Evolutionary conservation across 768 basidiomycete species (phyloP).

Genomic region (Punctularia strigosozonata): DNA sequence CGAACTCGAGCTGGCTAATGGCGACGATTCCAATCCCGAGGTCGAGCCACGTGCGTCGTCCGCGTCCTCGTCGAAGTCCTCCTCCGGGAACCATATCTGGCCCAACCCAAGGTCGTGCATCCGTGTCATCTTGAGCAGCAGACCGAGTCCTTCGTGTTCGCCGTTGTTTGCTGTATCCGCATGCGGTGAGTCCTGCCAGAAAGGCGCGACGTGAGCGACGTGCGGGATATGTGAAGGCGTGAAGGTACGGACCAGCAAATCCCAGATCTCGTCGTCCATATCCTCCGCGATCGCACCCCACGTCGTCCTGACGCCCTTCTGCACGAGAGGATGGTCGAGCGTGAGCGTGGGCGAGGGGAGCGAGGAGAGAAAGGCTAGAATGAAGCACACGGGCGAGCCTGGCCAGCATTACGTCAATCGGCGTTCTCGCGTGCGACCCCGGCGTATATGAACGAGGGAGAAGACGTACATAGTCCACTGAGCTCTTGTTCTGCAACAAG

Average conservation of each 20-base stretch:
- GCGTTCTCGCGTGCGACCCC: constrained; percentile 2
- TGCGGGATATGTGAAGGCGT: too few species aligned
- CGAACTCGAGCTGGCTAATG: too few species aligned
- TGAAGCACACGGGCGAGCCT: constrained; percentile 74
- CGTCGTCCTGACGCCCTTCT: constrained; percentile 46
- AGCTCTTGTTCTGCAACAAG: constrained; percentile 52
- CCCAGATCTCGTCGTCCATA: constrained; percentile 58
- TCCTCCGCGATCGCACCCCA: constrained; percentile 65
- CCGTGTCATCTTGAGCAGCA: constrained; percentile 69
- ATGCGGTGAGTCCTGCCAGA: too few species aligned
- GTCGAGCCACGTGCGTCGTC: too few species aligned
- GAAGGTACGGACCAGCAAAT: too few species aligned
- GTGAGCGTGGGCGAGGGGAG: too few species aligned
- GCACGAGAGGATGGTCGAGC: constrained; percentile 50
- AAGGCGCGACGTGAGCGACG: too few species aligned
- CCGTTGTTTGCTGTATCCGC: too few species aligned
- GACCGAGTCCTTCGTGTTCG: constrained; percentile 33
- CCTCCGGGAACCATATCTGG: constrained; percentile 33
- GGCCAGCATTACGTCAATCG: background rate
- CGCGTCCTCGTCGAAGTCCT: constrained; percentile 9
- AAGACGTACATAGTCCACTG: constrained; percentile 65
- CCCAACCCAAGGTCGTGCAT: constrained; percentile 62
- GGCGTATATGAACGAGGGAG: background rate
- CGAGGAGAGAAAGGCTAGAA: too few species aligned
- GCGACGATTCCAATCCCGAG: too few species aligned